Evolutionary conservation across 495 filamentous ascomycete species (phyloP), one percentile per base, ranked within the genome.

Genomic region (Tuber melanosporum): DNA sequence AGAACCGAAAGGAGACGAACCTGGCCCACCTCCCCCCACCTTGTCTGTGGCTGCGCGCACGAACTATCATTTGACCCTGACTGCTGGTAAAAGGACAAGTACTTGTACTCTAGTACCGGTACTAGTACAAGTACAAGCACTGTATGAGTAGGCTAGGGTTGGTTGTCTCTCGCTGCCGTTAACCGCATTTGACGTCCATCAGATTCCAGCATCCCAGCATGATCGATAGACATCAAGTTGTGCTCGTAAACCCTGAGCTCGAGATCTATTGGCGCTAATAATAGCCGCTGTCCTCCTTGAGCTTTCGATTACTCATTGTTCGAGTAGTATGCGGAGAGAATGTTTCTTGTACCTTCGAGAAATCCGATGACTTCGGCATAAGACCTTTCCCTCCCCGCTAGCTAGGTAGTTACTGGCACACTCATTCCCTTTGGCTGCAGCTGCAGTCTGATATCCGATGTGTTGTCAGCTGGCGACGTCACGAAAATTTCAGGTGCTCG

Each of bases 31-130:
- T 26, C 22, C 49, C 47, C 22, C 52, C 52, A 26, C 52, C 57
- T 36, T 36, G 57, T 66, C 32, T 36, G 45, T 78, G 77, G 77
- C 78, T 73, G 73, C 71, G 73, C 76, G 77, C 77, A 76, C 73
- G 74, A 80, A 73, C 78, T 80, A 79, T 80, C 77, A 80, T 78
- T 80, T 80, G 78, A 80, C 77, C 74, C 73, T 44, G 73, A 69
- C 73, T 42, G 26, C 57, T 19, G 74, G 77, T 71, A 74, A 76
- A 76, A 45, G 46, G 43, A 62, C 62, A 39, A 17, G 70, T 73
- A 45, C 76, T 32, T 71, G 32, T 32, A 32, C 32, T 32, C 32
- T 32, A 32, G 32, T 32, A 32, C 32, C 32, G 32, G 32, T 32
- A 32, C 1, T 32, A 32, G 32, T 32, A 32, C 32, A 1, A 32